Evolutionary conservation across 352 stramenopile genomes (phyloP), one percentile per base, ranked within the genome.

Genomic region (Pythium inflatum): DNA sequence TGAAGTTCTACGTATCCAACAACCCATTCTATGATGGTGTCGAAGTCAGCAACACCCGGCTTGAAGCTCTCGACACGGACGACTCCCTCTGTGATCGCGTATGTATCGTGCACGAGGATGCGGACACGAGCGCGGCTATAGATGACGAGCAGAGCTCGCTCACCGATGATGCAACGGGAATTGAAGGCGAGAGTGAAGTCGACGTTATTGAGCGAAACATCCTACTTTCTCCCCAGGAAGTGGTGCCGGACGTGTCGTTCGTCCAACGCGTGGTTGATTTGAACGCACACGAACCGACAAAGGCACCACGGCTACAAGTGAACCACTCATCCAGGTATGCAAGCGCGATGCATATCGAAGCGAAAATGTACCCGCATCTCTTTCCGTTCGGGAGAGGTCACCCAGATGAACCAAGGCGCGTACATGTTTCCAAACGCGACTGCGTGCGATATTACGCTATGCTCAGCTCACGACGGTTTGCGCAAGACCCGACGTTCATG

Each of bases 321-420:
- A 31, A 72, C 22, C 58, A 73, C 24, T 67, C 66, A 14, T 62
- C 40, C 3, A 20, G 22, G 7, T 73, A 46, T 60, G 65, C 55
- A 24, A 36, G 0, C 14, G 27, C 5, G 1, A n/a, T 20, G 0
- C 11, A 62, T 18, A 14, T 68, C 31, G 58, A 73, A 50, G 66
- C 57, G 3, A 73, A 62, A 20, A 73, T 73, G 57, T 30, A 59
- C 25, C 25, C 49, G 1, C 58, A 73, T 27, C 24, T 73, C 2
- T 73, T 73, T 53, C 66, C 66, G 0, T 73, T 73, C 27, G 66
- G 58, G 18, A 46, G 66, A 30, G 58, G 58, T 11, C 66, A 73
- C 41, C 66, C 66, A 14, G 43, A 30, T 5, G 66, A 73, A 22
- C 41, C 1, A 16, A 43, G 36, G 13, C 54, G 58, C 36, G 4